Evolutionary conservation across 345 rosid genomes (phyloP), one percentile per base, ranked within the genome.

Genomic region (Alliaria petiolata): DNA sequence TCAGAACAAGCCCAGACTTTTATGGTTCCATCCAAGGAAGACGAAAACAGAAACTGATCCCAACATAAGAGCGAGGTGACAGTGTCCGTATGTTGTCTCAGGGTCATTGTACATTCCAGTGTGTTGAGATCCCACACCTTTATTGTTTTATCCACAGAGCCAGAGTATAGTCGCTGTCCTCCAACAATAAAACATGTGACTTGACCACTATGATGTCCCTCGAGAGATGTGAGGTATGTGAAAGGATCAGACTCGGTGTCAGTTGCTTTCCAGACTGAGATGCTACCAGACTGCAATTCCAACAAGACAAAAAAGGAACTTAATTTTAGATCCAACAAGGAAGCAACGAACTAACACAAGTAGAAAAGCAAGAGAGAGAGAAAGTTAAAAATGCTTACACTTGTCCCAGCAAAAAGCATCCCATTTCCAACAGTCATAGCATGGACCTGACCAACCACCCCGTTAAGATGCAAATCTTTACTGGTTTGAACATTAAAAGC

Each of bases 1-100:
- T 57, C 56, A 71, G 65, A 54, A 57, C 44, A n/a, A 10, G 19
- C 71, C 92, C 91, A 86, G 26, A 83, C 79, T 72, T 82, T 83
- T 28, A 84, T 55, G 6, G 83, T 86, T 49, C 47, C 17, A 66
- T 88, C 95, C 69, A 86, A 63, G 11, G 91, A 69, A 69, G 86
- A 81, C 3, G 89, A 88, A 12, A 83, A 7, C 61, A 88, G 54
- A 76, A 26, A 81, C 26, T 76, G 46, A 62, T 86, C 81, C 82
- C 86, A 89, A 67, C 86, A 81, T 45, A 89, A 40, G 20, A 89
- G 82, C n/a, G 89, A 89, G 53, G 65, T 86, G 44, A 87, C 81
- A 19, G 74, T 82, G 31, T 81, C 78, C 0, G 60, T 57, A 51
- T 89, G 95, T 25, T 70, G 84, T 40, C 56, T 52, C 46, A 86